phyloP scores from a whole-genome alignment of 768 basidiomycete genomes.

The Hirschioporus abietinus region DNA sequence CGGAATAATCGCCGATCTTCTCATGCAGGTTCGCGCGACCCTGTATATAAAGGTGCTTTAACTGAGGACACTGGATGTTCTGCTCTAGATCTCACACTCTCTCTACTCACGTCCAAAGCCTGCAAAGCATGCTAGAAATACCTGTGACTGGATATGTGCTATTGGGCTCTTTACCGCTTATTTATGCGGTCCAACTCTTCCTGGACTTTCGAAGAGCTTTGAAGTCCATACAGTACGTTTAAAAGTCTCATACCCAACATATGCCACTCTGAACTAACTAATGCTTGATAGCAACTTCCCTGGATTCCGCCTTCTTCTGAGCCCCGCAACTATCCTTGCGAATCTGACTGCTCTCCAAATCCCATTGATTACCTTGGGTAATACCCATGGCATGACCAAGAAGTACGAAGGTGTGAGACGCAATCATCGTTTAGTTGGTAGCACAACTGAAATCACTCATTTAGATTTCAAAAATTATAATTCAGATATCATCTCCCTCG shows the following conservation, averaged over 20 bases:
- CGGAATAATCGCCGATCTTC: background rate
- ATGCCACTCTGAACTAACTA: background rate
- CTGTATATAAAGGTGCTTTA: background rate
- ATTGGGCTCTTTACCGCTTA: background rate
- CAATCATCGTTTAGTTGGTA: background rate
- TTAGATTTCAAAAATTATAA: background rate
- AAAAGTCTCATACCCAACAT: background rate
- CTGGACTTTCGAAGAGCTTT: background rate
- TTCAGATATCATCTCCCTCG: background rate
- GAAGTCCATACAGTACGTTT: background rate
- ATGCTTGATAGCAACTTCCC: background rate
- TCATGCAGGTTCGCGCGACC: background rate
- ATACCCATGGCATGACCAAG: background rate
- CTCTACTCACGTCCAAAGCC: background rate
- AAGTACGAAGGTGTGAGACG: background rate
- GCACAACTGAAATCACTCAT: background rate
- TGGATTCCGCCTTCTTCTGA: background rate
- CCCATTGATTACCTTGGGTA: background rate
- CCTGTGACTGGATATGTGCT: background rate
- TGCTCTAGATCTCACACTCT: background rate
- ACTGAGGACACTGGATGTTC: background rate
- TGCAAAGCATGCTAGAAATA: background rate
- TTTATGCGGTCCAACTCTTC: background rate
- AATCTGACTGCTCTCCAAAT: background rate
- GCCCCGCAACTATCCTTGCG: background rate